phyloP scores from a whole-genome alignment of 306 rosid genomes.

The Ziziphus jujuba region DNA sequence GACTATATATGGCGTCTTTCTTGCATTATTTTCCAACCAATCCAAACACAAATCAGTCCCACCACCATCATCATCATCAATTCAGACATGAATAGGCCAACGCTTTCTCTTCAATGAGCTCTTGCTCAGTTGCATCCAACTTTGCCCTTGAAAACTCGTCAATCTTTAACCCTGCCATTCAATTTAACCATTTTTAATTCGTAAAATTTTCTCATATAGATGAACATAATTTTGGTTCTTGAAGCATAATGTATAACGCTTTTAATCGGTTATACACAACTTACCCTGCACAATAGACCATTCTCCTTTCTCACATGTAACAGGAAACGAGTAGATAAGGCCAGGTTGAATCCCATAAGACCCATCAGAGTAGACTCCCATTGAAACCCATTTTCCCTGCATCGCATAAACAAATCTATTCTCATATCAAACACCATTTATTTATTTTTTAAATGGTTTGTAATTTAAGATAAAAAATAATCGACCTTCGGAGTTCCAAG shows the following conservation, averaged over 20 bases:
- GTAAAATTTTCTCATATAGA: neutral
- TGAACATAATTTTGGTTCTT: too few relatives aligned
- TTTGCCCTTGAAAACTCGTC: conserved; percentile 70
- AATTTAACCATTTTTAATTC: conserved; percentile 12
- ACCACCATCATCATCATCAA: conserved; percentile 11
- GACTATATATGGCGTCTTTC: neutral
- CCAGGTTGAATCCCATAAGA: conserved; percentile 75
- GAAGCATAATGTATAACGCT: too few relatives aligned
- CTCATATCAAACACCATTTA: neutral
- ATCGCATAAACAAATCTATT: conserved; percentile 14
- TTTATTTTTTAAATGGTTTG: neutral
- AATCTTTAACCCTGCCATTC: conserved; percentile 63
- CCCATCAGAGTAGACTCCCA: conserved; percentile 96
- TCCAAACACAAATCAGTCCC: neutral
- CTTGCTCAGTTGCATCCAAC: conserved; percentile 79
- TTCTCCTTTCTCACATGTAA: conserved; percentile 82
- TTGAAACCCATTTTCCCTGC: conserved; percentile 82
- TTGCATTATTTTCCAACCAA: conserved; percentile 6
- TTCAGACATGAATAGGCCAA: conserved; percentile 61
- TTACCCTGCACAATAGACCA: conserved; percentile 87
- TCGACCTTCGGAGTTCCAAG: conserved; percentile 69
- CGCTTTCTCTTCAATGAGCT: conserved; percentile 70
- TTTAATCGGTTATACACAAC: neutral
- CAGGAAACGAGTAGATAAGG: conserved; percentile 89
- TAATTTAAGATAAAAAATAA: conserved; percentile 12